Base-by-base conservation (phyloP, 108 stramenopile genomes). In the Schizochytrium sp. region DNA sequence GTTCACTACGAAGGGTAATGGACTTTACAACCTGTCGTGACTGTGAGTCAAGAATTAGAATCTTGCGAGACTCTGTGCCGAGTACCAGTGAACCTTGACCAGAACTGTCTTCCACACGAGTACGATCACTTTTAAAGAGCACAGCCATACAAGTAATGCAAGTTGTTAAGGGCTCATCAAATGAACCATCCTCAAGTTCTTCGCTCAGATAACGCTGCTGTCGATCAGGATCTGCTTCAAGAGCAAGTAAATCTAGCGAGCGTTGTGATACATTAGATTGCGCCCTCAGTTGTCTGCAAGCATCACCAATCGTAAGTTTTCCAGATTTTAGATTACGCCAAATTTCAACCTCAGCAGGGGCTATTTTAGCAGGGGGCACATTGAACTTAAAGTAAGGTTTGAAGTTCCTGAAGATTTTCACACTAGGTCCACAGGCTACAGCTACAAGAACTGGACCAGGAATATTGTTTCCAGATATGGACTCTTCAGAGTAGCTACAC, bases 301-400 rank as follows among this genome's bases (percentile, higher is more conserved):
- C 88, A 42, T 44, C 17, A 15, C 41, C 56, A 44, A 59, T 56
- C 4, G 57, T 57, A 3, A 72, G 3, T 3, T 47, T 41, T 4
- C 87, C 90, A 44, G 61, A 61, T 4, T 28, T 59, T 49, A 88
- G 55, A 88, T 88, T 44, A 12, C 19, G 15, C 90, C 90, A 90
- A 72, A 90, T 46, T 41, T 64, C 44, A 42, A 40, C 13, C 42
- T 91, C 90, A 3, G 38, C 8, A 64, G 17, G 57, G 72, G 88
- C 69, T 19, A 91, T 3, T 38, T 91, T 56, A 3, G 88, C 50
- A 12, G 56, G 64, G 19, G 91, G 92, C 46, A 89, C 72, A 46
- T 72, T 93, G 56, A 93, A 91, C 92, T 93, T 93, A 61, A 72
- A 92, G 89, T 93, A 92, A 40, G 93, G 93, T 60, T 90, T 72